Evolutionary conservation across 2,329 filamentous ascomycete genomes (phyloP).

Genomic region (Alternaria postmessia): DNA sequence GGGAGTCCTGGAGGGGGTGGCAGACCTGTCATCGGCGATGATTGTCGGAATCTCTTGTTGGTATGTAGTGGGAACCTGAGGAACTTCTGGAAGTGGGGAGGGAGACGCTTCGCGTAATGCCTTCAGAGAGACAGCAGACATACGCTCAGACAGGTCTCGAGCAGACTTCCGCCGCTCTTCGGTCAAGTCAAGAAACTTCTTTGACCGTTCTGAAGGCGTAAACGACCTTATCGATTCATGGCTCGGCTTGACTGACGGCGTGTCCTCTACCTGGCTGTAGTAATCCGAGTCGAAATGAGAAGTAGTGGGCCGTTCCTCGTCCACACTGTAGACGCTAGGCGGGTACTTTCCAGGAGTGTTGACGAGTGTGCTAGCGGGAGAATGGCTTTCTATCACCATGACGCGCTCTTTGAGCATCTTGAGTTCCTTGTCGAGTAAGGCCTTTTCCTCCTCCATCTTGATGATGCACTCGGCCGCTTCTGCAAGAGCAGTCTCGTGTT

Average conservation of each 20-base stretch:
- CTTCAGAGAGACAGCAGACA: constrained; percentile 42
- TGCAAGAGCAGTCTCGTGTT: constrained; percentile 37
- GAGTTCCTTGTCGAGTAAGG: constrained; percentile 32
- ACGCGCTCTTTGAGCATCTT: constrained; percentile 32
- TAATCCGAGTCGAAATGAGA: constrained; percentile 49
- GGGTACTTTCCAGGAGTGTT: constrained; percentile 28
- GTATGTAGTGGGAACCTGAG: constrained; percentile 28
- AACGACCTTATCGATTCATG: constrained; percentile 28
- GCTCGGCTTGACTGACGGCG: constrained; percentile 35
- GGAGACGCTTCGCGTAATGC: constrained; percentile 20
- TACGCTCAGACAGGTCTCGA: constrained; percentile 40
- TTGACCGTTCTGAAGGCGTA: constrained; percentile 38
- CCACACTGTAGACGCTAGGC: constrained; percentile 42
- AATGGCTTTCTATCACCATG: constrained; percentile 22
- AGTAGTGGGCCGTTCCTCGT: constrained; percentile 48
- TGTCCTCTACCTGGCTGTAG: constrained; percentile 45
- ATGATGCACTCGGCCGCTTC: constrained; percentile 47
- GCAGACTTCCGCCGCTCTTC: constrained; percentile 35
- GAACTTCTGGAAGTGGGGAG: constrained; percentile 27
- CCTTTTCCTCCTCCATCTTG: constrained; percentile 40
- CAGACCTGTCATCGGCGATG: constrained; percentile 15
- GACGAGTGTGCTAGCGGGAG: constrained; percentile 18
- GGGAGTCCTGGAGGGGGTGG: constrained; percentile 16
- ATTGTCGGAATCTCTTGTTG: constrained; percentile 18
- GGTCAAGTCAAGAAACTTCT: constrained; percentile 40